Evolutionary conservation across 495 filamentous ascomycete species (phyloP).

Genomic region (Patellaria atrata): DNA sequence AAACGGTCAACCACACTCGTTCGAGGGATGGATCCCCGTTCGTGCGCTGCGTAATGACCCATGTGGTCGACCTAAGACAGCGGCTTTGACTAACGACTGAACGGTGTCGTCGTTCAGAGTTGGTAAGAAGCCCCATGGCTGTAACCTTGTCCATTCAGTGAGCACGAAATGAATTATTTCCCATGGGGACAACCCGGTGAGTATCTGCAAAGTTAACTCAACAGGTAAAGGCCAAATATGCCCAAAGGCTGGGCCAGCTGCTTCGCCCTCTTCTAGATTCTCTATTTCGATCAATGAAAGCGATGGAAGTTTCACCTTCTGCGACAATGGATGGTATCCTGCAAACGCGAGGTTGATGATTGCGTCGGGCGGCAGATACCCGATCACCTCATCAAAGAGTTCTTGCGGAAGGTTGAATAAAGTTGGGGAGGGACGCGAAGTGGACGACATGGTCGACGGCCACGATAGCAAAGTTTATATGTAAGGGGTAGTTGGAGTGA

Average conservation of each 20-base stretch:
- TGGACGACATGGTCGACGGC: constrained; percentile 6
- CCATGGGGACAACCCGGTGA: constrained; percentile 7
- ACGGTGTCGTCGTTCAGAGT: too few species aligned
- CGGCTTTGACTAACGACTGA: too few species aligned
- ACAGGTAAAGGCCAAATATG: constrained; percentile 8
- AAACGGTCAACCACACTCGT: too few species aligned
- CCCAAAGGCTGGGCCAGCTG: neutral
- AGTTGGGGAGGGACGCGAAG: constrained; percentile 10
- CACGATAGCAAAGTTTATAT: constrained; percentile 9
- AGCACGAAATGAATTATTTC: constrained; percentile 12
- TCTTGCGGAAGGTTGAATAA: constrained; percentile 29
- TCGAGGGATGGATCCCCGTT: too few species aligned
- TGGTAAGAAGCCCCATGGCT: too few species aligned
- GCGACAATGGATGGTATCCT: constrained; percentile 26
- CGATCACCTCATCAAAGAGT: constrained; percentile 29
- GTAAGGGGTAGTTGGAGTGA: neutral
- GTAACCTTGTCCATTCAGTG: constrained; percentile 7
- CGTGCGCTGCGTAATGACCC: too few species aligned
- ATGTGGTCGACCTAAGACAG: too few species aligned
- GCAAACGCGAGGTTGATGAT: constrained; percentile 29
- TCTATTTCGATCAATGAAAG: constrained; percentile 1
- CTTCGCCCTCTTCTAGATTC: constrained; percentile 1
- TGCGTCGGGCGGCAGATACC: constrained; percentile 23
- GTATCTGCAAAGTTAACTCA: constrained; percentile 11
- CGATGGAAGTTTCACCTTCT: constrained; percentile 16